These are phyloP conservation scores for Chlamydomonas applanata DNA, from an alignment of 139 green algal species.

Conservation along the genomic window DNA sequence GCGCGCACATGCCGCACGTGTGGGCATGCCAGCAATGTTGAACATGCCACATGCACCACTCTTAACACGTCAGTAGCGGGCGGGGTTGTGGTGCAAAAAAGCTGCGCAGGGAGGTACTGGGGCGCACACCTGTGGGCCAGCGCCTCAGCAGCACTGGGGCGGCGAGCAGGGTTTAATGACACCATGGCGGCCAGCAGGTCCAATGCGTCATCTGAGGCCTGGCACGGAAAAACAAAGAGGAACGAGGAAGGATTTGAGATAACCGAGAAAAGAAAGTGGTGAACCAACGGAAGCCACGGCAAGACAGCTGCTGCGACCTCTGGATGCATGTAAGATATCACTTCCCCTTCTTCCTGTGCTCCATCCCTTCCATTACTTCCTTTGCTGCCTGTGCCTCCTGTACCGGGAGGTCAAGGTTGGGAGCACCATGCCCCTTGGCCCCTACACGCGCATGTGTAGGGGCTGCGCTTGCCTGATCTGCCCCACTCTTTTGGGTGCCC, in stretches of 20 bases:
- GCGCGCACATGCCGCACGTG: not conserved
- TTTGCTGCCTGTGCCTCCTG: no score
- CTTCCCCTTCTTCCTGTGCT: no score
- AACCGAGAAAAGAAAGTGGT: no score
- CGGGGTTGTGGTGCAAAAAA: not conserved
- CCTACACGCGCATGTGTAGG: no score
- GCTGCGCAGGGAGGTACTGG: not conserved
- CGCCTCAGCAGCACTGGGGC: slow-evolving; percentile 17
- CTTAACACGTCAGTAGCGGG: not conserved
- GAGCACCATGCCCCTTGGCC: not conserved
- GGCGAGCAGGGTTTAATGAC: slow-evolving; percentile 39
- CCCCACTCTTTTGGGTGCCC: no score
- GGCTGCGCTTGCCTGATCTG: no score
- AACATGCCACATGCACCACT: not conserved
- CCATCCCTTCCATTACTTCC: no score
- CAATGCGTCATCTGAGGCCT: slow-evolving; percentile 64
- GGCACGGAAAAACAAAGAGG: no score
- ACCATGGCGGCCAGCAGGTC: slow-evolving; percentile 54
- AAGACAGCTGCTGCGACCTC: not conserved
- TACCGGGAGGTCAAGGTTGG: not conserved
- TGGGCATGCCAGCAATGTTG: not conserved
- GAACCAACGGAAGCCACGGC: no score
- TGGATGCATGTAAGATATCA: no score
- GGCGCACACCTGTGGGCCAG: slow-evolving; percentile 10
- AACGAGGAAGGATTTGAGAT: no score